Conservation (phyloP, 208 protist genomes). For the Trichomonas gallinae region DNA sequence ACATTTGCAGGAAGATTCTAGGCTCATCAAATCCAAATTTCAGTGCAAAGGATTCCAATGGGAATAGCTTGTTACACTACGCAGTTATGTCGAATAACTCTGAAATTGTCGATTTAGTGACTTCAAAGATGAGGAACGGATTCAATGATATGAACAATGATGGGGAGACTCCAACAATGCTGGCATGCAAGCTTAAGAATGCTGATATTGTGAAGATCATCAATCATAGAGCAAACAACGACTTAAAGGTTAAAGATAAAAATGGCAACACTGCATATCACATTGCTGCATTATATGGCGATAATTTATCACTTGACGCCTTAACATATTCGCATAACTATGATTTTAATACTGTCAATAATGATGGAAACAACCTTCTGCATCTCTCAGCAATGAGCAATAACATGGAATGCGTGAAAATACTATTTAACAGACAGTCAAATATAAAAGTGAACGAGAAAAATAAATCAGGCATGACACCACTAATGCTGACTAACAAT, state of each 20-base stretch:
- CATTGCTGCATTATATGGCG: background rate
- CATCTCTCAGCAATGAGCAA: background rate
- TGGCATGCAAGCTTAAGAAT: background rate
- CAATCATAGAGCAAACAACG: background rate
- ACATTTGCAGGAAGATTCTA: too few species aligned
- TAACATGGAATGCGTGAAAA: background rate
- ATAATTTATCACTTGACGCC: background rate
- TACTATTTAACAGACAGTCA: background rate
- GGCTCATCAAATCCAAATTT: background rate
- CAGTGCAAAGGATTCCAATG: background rate
- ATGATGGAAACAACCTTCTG: background rate
- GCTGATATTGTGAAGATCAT: background rate
- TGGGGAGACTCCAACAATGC: background rate
- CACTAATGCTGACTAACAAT: too few species aligned
- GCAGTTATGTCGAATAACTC: background rate
- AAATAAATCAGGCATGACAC: too few species aligned
- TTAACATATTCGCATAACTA: background rate
- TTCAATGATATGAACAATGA: too few species aligned
- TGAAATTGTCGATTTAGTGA: background rate
- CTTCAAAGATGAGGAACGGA: background rate
- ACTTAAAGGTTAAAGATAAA: background rate
- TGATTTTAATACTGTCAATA: background rate
- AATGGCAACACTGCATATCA: background rate
- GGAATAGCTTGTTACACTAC: background rate
- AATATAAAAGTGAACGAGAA: too few species aligned